Conservation (phyloP, 257 asterid genomes). For the Verbena officinalis region DNA sequence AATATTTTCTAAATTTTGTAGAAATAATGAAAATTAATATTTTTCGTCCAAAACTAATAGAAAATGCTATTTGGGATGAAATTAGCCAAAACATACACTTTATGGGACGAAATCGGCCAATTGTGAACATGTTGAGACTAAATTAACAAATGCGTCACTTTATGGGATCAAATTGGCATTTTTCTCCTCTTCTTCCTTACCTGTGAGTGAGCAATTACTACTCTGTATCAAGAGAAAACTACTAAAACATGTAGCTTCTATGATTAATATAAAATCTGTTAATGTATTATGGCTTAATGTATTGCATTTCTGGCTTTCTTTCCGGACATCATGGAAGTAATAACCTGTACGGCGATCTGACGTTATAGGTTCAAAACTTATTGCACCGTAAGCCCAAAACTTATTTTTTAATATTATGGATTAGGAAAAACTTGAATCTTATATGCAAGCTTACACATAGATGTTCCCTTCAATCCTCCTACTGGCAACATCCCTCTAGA, state of each 20-base stretch:
- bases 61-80: too few species aligned
- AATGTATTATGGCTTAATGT: background rate
- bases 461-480: slow-evolving; percentile 64
- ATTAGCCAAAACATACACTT: too few species aligned
- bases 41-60: too few species aligned
- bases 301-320: slow-evolving; percentile 23
- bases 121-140: too few species aligned
- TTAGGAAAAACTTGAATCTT: background rate
- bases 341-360: slow-evolving; percentile 54
- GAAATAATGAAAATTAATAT: too few species aligned
- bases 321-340: slow-evolving; percentile 71
- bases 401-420: background rate
- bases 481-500: slow-evolving; percentile 46
- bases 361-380: slow-evolving; percentile 42
- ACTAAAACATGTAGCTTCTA: background rate
- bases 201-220: slow-evolving; percentile 43
- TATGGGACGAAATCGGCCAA: too few species aligned
- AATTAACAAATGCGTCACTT: too few species aligned
- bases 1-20: too few species aligned
- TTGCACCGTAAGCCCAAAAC: slow-evolving; percentile 54
- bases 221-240: background rate
- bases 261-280: background rate
- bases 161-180: too few species aligned
- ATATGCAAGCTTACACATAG: slow-evolving; percentile 40
- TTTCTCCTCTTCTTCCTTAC: too few species aligned